Evolutionary conservation across 140 eudicot species (phyloP).

Genomic region (Oenanthe javanica): DNA sequence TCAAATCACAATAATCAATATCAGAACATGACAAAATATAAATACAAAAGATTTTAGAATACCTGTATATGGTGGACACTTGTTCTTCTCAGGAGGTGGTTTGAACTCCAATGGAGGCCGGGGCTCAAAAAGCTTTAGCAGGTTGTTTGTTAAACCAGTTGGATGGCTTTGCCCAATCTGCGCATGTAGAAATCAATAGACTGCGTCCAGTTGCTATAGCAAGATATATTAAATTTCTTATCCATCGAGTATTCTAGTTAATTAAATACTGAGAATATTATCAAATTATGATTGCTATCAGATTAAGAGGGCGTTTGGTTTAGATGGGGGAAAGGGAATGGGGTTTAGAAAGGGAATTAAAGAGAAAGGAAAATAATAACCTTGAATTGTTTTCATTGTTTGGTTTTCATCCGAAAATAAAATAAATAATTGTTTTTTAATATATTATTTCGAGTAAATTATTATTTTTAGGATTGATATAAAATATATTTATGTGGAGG

Average conservation of each 20-base stretch:
- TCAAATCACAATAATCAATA: not conserved
- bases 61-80: conserved; percentile 91
- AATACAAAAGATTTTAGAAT: not conserved
- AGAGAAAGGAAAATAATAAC: no score
- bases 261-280: not conserved
- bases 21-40: not conserved
- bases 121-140: conserved; percentile 87
- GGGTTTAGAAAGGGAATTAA: no score
- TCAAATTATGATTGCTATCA: not conserved
- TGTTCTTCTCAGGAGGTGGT: conserved; percentile 97
- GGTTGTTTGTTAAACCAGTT: conserved; percentile 69
- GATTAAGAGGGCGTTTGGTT: not conserved
- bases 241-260: not conserved
- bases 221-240: not conserved
- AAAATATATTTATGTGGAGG: no score
- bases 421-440: no score
- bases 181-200: conserved; percentile 7
- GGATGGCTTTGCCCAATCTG: conserved; percentile 99
- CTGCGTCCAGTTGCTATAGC: not conserved
- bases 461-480: no score
- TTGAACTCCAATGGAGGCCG: conserved; percentile 89
- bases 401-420: no score
- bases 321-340: no score
- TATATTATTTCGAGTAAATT: no score
- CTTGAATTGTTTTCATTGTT: no score